A percentile compares a stretch with the other conserved stretches of the same genome.
Evolutionary conservation across 306 rosid species (phyloP).

Genomic region (Corylus avellana): DNA sequence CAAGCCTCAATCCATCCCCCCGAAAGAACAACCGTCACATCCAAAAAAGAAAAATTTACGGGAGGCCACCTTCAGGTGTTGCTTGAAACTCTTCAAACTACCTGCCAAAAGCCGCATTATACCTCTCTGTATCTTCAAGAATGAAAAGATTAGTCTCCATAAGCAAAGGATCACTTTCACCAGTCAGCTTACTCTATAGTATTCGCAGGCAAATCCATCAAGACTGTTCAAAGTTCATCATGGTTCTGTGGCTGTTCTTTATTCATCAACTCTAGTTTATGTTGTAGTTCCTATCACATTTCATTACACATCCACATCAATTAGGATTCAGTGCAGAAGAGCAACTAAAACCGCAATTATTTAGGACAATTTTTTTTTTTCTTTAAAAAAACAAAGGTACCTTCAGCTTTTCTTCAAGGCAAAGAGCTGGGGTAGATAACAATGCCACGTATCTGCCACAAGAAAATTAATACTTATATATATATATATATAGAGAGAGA

Average conservation of each 20-base stretch:
- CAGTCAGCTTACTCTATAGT: conserved; percentile 30
- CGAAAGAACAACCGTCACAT: background rate
- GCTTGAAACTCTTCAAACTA: conserved; percentile 33
- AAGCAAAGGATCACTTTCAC: conserved; percentile 20
- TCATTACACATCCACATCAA: conserved; percentile 17
- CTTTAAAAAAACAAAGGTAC: conserved; percentile 32
- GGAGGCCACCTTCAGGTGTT: conserved; percentile 9
- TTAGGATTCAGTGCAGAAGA: conserved; percentile 21
- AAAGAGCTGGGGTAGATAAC: conserved; percentile 78
- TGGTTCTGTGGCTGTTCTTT: conserved; percentile 60
- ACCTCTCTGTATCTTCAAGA: conserved; percentile 18
- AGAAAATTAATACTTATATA: conserved; percentile 25
- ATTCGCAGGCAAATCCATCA: conserved; percentile 12
- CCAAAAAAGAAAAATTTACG: background rate
- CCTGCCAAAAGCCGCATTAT: conserved; percentile 31
- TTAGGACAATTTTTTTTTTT: background rate
- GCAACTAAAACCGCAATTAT: background rate
- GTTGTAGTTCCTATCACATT: conserved; percentile 72
- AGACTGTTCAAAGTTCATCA: conserved; percentile 67
- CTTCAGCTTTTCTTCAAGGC: conserved; percentile 84
- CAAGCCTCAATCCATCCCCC: conserved; percentile 10
- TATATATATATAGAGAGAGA: conserved; percentile 14
- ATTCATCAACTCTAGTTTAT: conserved; percentile 71
- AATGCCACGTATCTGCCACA: conserved; percentile 79
- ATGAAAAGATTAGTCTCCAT: background rate